A percentile compares a stretch with the other conserved stretches of the same genome.
phyloP scores from a whole-genome alignment of 345 rosid species.

The Cardamine chenopodiifolia region DNA sequence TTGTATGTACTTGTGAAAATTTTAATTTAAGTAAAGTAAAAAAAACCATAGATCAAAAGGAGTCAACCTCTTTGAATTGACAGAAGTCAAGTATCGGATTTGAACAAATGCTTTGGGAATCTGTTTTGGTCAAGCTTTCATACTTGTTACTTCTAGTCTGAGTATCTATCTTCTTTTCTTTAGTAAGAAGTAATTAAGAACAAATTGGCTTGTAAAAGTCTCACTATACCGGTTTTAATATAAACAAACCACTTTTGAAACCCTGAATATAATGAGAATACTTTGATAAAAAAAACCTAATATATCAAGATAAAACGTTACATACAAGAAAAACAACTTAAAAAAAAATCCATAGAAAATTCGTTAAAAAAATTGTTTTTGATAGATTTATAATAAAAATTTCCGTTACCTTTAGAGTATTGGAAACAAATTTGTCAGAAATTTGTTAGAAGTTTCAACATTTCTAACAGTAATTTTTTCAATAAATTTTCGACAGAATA shows the following conservation, averaged over 20 bases:
- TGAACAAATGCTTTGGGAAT: slow-evolving; percentile 28
- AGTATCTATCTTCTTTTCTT: background rate
- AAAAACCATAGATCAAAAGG: slow-evolving; percentile 35
- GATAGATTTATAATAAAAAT: too few relatives aligned
- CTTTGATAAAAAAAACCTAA: background rate
- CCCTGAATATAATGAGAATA: background rate
- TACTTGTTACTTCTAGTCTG: slow-evolving; percentile 29
- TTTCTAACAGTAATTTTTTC: too few relatives aligned
- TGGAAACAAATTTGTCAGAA: too few relatives aligned
- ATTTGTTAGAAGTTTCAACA: too few relatives aligned
- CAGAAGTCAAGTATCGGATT: slow-evolving; percentile 23
- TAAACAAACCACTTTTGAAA: slow-evolving; percentile 1
- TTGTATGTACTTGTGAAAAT: too few relatives aligned
- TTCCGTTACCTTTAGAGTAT: too few relatives aligned
- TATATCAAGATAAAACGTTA: background rate
- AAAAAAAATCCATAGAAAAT: too few relatives aligned
- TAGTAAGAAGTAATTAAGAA: background rate
- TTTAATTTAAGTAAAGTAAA: background rate
- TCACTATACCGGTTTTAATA: background rate
- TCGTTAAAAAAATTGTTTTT: too few relatives aligned
- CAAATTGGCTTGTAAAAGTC: background rate
- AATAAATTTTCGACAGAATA: too few relatives aligned
- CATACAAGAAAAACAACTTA: too few relatives aligned
- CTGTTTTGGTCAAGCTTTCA: slow-evolving; percentile 41
- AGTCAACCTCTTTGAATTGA: slow-evolving; percentile 33